These are phyloP conservation scores for Aspergillus sp. DNA, from an alignment of 2,329 filamentous ascomycete species.

Conservation along the genomic window DNA sequence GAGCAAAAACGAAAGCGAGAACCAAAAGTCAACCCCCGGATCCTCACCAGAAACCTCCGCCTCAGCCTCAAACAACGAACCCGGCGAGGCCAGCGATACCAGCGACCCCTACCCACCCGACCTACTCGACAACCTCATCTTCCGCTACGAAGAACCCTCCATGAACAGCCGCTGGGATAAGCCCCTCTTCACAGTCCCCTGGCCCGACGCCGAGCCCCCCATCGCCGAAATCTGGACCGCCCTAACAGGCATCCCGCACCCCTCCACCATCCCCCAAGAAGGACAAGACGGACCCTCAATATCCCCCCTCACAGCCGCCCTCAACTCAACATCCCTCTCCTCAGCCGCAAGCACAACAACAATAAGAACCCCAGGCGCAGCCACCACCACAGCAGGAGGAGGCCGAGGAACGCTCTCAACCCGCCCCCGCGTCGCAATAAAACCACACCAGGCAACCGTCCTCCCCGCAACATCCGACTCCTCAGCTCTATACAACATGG, in stretches of 20 bases:
- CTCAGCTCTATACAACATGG: constrained; percentile 44
- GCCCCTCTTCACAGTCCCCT: constrained; percentile 62
- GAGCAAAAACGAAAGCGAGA: neutral
- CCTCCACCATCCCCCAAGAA: constrained; percentile 17
- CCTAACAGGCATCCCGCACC: constrained; percentile 41
- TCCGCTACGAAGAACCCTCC: constrained; percentile 67
- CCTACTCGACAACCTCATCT: constrained; percentile 63
- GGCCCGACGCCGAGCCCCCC: constrained; percentile 56
- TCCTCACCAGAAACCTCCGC: neutral
- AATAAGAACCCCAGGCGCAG: constrained; percentile 21
- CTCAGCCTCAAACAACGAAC: constrained; percentile 3
- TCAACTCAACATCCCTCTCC: constrained; percentile 22
- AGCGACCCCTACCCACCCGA: constrained; percentile 52
- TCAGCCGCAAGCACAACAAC: constrained; percentile 24
- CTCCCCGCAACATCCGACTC: constrained; percentile 40
- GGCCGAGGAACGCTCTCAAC: constrained; percentile 8
- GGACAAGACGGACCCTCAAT: neutral
- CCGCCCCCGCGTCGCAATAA: constrained; percentile 27
- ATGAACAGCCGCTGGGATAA: constrained; percentile 66
- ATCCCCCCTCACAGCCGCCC: constrained; percentile 19
- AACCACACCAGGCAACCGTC: constrained; percentile 46
- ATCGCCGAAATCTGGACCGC: constrained; percentile 63
- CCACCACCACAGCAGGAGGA: constrained; percentile 25
- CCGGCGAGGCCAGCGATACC: constrained; percentile 21
- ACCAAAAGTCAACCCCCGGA: neutral